phyloP scores from a whole-genome alignment of 129 eudicot species.

The Pulicaria dysenterica region DNA sequence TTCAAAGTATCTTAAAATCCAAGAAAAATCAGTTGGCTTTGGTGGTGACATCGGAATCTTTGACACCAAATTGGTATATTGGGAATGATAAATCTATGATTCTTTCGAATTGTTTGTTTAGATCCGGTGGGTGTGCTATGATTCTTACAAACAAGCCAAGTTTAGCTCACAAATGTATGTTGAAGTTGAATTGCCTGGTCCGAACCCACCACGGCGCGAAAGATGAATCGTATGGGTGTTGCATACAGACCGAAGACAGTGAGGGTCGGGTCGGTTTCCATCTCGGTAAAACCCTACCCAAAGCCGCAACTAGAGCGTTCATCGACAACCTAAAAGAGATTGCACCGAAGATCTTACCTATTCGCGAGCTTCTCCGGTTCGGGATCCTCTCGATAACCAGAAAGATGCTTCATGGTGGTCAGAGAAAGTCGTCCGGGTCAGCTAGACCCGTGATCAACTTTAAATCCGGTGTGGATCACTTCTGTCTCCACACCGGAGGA shows the following conservation, averaged over 20 bases:
- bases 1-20: constrained; percentile 60
- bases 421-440: background rate
- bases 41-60: constrained; percentile 76
- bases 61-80: constrained; percentile 76
- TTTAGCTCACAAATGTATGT: constrained; percentile 47
- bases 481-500: constrained; percentile 50
- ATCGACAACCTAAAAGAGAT: constrained; percentile 61
- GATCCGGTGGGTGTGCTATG: constrained; percentile 77
- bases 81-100: constrained; percentile 89
- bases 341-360: constrained; percentile 73
- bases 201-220: constrained; percentile 79
- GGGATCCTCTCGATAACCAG: constrained; percentile 10
- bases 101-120: constrained; percentile 71
- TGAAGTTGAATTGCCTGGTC: constrained; percentile 64
- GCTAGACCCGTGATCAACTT: constrained; percentile 33
- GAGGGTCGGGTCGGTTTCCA: constrained; percentile 61
- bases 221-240: constrained; percentile 67
- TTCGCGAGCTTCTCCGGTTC: constrained; percentile 57
- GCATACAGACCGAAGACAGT: constrained; percentile 64
- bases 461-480: constrained; percentile 41
- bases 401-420: background rate
- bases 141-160: constrained; percentile 63
- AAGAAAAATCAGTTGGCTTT: constrained; percentile 51
- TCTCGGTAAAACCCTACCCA: constrained; percentile 72
- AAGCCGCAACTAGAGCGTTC: constrained; percentile 77